A percentile compares a stretch with the other conserved stretches of the same genome.
These are phyloP conservation scores for Tubosaeta sp. DNA, from an alignment of 768 basidiomycete species.

Conservation along the genomic window DNA sequence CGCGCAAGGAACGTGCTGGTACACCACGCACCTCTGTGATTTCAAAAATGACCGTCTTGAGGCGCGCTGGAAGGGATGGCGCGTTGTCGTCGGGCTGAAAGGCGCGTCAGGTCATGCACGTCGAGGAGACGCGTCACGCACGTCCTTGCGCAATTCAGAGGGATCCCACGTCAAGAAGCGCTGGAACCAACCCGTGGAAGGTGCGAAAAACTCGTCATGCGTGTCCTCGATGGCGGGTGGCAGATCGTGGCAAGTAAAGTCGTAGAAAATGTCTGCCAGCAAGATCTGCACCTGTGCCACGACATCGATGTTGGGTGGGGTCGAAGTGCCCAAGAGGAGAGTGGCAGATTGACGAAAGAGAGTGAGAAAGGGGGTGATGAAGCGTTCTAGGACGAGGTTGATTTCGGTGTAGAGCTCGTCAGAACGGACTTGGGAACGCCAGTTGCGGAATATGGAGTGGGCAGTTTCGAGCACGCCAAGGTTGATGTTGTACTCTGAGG, in stretches of 20 bases:
- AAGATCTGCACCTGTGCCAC: slow-evolving; percentile 74
- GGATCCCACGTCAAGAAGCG: slow-evolving; percentile 81
- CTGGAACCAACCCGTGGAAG: slow-evolving; percentile 67
- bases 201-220: slow-evolving; percentile 76
- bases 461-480: slow-evolving; percentile 90
- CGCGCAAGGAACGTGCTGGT: neutral
- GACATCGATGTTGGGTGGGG: slow-evolving; percentile 38
- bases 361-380: slow-evolving; percentile 78
- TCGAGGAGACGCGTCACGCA: slow-evolving; percentile 25
- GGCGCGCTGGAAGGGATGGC: slow-evolving; percentile 82
- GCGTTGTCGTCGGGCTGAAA: slow-evolving; percentile 71
- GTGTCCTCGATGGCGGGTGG: slow-evolving; percentile 92
- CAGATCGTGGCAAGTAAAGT: slow-evolving; percentile 92
- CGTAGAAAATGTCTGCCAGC: slow-evolving; percentile 85
- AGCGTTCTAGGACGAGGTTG: slow-evolving; percentile 82
- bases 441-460: slow-evolving; percentile 92
- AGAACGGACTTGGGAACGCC: slow-evolving; percentile 87
- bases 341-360: slow-evolving; percentile 69
- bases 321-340: slow-evolving; percentile 42
- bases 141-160: slow-evolving; percentile 61
- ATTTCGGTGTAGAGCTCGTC: slow-evolving; percentile 87
- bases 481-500: slow-evolving; percentile 79
- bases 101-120: slow-evolving; percentile 7
- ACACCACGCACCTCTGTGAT: slow-evolving; percentile 65
- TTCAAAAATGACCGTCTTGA: slow-evolving; percentile 88